Evolutionary conservation across 345 rosid species (phyloP).

Genomic region (Linum usitatissimum): DNA sequence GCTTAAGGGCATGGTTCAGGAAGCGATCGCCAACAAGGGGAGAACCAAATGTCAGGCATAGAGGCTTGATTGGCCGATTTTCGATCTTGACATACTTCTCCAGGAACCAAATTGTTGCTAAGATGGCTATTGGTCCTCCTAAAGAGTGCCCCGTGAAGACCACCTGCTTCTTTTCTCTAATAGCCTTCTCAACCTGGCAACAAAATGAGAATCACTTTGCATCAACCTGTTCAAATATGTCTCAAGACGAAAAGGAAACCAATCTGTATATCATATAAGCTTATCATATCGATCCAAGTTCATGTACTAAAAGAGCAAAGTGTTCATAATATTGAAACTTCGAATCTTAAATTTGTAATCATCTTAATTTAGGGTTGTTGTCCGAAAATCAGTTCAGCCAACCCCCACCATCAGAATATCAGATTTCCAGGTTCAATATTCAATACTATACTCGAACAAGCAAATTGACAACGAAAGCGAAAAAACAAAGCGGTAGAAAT

Average conservation of each 20-base stretch:
- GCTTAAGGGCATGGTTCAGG: conserved; percentile 51
- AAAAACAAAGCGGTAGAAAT: not conserved
- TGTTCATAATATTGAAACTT: too few species aligned
- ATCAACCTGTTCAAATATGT: too few species aligned
- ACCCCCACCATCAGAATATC: too few species aligned
- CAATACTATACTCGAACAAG: not conserved
- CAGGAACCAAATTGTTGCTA: conserved; percentile 57
- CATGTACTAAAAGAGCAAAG: too few species aligned
- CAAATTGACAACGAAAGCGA: not conserved
- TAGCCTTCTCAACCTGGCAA: conserved; percentile 41
- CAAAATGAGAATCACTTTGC: too few species aligned
- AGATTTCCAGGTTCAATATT: not conserved
- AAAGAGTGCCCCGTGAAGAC: conserved; percentile 79
- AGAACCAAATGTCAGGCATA: conserved; percentile 75
- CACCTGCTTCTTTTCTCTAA: conserved; percentile 25
- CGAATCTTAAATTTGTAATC: too few species aligned
- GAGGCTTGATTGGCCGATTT: conserved; percentile 15
- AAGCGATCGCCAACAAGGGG: conserved; percentile 58
- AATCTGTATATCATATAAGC: too few species aligned
- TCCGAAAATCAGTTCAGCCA: too few species aligned
- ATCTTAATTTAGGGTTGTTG: too few species aligned
- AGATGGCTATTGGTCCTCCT: conserved; percentile 67
- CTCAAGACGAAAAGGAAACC: too few species aligned
- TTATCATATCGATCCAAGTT: too few species aligned
- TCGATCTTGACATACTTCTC: conserved; percentile 17